Evolutionary conservation across 2,329 filamentous ascomycete genomes (phyloP).

Genomic region (Aspergillus phoenicis): DNA sequence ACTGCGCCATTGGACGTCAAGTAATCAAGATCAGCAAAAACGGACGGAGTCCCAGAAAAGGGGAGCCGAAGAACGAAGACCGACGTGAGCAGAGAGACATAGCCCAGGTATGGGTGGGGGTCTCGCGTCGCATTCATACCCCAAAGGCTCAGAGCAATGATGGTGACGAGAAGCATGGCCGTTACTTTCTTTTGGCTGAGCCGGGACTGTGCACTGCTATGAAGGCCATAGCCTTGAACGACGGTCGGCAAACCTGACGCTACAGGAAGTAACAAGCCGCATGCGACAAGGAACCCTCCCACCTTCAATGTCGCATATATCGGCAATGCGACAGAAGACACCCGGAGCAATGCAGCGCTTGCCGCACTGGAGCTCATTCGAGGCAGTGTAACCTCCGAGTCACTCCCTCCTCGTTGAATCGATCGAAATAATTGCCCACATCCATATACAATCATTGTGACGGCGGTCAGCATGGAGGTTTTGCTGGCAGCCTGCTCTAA

Average conservation of each 20-base stretch:
- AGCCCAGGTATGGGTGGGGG: constrained; percentile 48
- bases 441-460: constrained; percentile 37
- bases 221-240: constrained; percentile 16
- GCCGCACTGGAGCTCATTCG: constrained; percentile 19
- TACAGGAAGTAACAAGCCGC: constrained; percentile 52
- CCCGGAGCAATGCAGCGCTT: constrained; percentile 33
- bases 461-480: constrained; percentile 32
- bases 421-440: constrained; percentile 27
- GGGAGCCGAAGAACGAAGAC: constrained; percentile 54
- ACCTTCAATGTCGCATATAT: constrained; percentile 60
- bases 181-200: constrained; percentile 34
- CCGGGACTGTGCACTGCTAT: constrained; percentile 19
- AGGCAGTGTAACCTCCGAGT: constrained; percentile 20
- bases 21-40: constrained; percentile 27
- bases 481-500: constrained; percentile 27
- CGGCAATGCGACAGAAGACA: constrained; percentile 52
- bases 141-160: constrained; percentile 30
- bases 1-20: constrained; percentile 3
- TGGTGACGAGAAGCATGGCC: constrained; percentile 26
- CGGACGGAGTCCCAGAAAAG: constrained; percentile 30
- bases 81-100: constrained; percentile 50
- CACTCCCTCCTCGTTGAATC: constrained; percentile 4
- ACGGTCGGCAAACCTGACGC: constrained; percentile 48
- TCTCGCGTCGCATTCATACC: constrained; percentile 37
- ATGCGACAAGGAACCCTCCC: constrained; percentile 56